Percentiles rank a stretch among this genome's conserved stretches.
Conservation (phyloP, 2,329 filamentous ascomycete species). For the Scedosporium aurantiacum region DNA sequence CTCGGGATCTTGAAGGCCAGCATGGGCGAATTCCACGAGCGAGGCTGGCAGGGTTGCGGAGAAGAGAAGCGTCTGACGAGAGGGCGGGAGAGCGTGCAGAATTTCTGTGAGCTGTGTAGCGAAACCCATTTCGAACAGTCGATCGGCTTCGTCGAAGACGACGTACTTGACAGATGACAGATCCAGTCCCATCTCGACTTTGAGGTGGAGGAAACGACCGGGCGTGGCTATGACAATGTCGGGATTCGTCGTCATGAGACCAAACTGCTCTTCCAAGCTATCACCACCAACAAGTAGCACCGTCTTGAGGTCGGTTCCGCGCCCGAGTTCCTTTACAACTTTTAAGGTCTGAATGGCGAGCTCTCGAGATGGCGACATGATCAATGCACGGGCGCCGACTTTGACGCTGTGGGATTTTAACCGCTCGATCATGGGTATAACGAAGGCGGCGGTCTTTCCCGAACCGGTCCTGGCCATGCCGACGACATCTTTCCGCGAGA, state of each 20-base stretch:
- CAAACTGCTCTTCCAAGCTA: constrained; percentile 89
- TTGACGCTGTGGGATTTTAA: constrained; percentile 78
- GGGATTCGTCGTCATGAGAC: constrained; percentile 83
- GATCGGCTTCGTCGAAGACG: constrained; percentile 95
- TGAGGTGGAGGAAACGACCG: constrained; percentile 88
- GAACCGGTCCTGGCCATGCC: constrained; percentile 99
- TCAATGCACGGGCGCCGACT: constrained; percentile 75
- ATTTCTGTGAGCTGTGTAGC: constrained; percentile 89
- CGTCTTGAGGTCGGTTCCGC: constrained; percentile 83
- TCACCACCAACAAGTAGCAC: constrained; percentile 90
- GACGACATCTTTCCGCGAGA: constrained; percentile 90
- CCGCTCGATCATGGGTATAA: constrained; percentile 95
- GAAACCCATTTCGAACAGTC: constrained; percentile 98
- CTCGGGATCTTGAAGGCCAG: constrained; percentile 83
- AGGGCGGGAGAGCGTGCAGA: constrained; percentile 71
- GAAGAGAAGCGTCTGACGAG: constrained; percentile 84
- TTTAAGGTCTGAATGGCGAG: constrained; percentile 90
- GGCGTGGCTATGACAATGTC: constrained; percentile 97
- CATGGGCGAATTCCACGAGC: constrained; percentile 88
- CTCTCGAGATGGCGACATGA: constrained; percentile 88
- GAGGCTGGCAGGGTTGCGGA: constrained; percentile 91
- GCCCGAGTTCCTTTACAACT: constrained; percentile 87
- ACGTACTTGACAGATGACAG: constrained; percentile 87
- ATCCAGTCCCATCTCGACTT: constrained; percentile 91
- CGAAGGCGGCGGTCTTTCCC: constrained; percentile 95